Conservation (phyloP, 73 alveolate genomes). For the Blepharisma stoltei region DNA sequence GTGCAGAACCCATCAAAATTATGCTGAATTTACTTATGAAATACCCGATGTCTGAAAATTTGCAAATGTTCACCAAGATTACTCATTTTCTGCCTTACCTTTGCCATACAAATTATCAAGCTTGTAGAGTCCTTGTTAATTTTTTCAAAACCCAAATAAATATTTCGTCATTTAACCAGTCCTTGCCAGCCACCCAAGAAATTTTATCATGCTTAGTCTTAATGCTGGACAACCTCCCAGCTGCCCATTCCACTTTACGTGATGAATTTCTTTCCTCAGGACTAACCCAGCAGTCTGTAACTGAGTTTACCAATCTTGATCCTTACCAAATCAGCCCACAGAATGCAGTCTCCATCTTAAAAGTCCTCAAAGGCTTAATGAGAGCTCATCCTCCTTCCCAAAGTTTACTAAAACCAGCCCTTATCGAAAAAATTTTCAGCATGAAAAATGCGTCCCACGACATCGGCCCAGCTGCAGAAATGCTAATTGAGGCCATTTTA, state of each 20-base stretch:
- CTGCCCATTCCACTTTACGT: background rate
- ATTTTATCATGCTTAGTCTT: background rate
- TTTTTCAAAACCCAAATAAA: background rate
- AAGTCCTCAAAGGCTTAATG: conserved; percentile 26
- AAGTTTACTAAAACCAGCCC: conserved; percentile 7
- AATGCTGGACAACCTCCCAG: conserved; percentile 25
- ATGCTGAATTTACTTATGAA: background rate
- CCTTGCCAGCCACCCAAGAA: background rate
- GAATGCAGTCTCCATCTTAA: conserved; percentile 5
- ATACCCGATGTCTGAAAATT: conserved; percentile 3
- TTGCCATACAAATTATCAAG: conserved; percentile 9
- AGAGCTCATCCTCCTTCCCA: conserved; percentile 37
- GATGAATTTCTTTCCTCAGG: conserved; percentile 22
- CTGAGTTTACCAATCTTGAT: background rate
- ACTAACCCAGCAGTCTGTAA: background rate
- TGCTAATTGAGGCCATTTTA: conserved; percentile 18
- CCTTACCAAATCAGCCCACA: background rate
- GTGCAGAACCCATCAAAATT: background rate
- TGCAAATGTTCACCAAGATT: background rate
- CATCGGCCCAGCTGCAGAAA: conserved; percentile 19
- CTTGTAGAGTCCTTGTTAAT: conserved; percentile 1
- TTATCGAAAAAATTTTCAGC: conserved; percentile 10
- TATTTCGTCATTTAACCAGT: background rate
- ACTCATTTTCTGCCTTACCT: conserved; percentile 10
- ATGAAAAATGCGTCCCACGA: conserved; percentile 3